These are phyloP conservation scores for Castanospermum australe DNA, from an alignment of 306 rosid genomes.

Conservation along the genomic window DNA sequence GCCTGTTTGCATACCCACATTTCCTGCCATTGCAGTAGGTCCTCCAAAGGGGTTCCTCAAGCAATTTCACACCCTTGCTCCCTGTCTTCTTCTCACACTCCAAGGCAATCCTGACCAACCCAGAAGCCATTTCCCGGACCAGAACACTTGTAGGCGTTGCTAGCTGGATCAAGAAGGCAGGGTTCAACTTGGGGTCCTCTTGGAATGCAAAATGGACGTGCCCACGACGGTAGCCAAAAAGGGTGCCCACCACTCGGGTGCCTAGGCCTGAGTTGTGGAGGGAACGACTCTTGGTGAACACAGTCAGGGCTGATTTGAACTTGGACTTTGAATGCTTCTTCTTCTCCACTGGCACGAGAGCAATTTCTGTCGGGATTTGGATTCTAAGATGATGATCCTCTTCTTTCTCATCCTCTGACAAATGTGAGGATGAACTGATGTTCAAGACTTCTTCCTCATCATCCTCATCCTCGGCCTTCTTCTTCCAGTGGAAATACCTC, in stretches of 20 bases:
- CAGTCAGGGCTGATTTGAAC: conserved; percentile 51
- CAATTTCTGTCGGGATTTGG: conserved; percentile 16
- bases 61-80: conserved; percentile 20
- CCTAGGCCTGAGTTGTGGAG: conserved; percentile 35
- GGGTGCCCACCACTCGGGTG: conserved; percentile 65
- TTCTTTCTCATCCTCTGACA: conserved; percentile 29
- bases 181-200: conserved; percentile 50
- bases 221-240: conserved; percentile 79
- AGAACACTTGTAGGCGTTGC: conserved; percentile 72
- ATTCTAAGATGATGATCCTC: neutral
- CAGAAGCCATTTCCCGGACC: conserved; percentile 89
- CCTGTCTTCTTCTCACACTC: conserved; percentile 65
- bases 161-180: conserved; percentile 63
- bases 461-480: conserved; percentile 45
- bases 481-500: conserved; percentile 75
- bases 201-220: conserved; percentile 80
- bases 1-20: conserved; percentile 61
- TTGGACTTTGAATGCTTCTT: conserved; percentile 46
- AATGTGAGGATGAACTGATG: conserved; percentile 45
- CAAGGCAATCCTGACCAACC: conserved; percentile 74
- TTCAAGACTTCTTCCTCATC: conserved; percentile 50
- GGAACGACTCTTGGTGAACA: conserved; percentile 34
- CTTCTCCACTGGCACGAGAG: neutral
- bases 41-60: conserved; percentile 73
- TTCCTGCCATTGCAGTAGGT: conserved; percentile 82